Percentiles rank a stretch among this genome's conserved stretches.
phyloP scores from a whole-genome alignment of 1,139 yeast species.

The Kurtzmaniella quercitrusa region DNA sequence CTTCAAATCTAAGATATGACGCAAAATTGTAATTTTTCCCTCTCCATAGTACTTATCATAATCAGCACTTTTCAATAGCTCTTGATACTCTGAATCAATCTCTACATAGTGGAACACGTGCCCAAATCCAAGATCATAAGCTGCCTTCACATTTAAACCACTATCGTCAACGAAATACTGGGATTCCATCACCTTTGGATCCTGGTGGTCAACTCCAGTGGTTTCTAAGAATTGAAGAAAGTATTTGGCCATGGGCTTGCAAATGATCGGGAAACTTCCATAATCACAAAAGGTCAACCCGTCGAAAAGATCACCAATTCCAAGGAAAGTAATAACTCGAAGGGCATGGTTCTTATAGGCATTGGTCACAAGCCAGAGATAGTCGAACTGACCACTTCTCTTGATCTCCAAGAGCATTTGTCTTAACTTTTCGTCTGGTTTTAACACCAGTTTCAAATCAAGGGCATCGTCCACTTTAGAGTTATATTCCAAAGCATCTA shows the following conservation, averaged over 20 bases:
- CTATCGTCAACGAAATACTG: constrained; percentile 81
- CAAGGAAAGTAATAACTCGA: constrained; percentile 71
- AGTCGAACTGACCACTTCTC: constrained; percentile 29
- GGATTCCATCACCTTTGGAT: constrained; percentile 27
- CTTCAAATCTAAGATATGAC: constrained; percentile 25
- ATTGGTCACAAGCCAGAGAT: constrained; percentile 84
- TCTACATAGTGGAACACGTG: constrained; percentile 59
- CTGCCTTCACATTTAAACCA: constrained; percentile 57
- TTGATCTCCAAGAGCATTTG: constrained; percentile 45
- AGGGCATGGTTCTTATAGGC: constrained; percentile 89
- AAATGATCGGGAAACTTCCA: constrained; percentile 56
- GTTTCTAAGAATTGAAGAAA: constrained; percentile 53
- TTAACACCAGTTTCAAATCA: constrained; percentile 72
- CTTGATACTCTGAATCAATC: constrained; percentile 36
- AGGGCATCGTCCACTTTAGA: constrained; percentile 85
- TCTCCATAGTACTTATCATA: constrained; percentile 31
- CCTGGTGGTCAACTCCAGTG: constrained; percentile 54
- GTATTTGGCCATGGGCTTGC: constrained; percentile 75
- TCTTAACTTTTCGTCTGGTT: constrained; percentile 55
- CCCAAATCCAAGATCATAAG: constrained; percentile 48
- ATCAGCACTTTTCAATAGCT: constrained; percentile 24
- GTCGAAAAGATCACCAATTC: constrained; percentile 85
- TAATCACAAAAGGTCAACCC: constrained; percentile 94
- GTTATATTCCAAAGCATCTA: constrained; percentile 87
- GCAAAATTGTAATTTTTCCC: constrained; percentile 33